A percentile compares a stretch with the other conserved stretches of the same genome.
These are phyloP conservation scores for Oxytropis ochrocephala DNA, from an alignment of 306 rosid genomes.

Conservation along the genomic window DNA sequence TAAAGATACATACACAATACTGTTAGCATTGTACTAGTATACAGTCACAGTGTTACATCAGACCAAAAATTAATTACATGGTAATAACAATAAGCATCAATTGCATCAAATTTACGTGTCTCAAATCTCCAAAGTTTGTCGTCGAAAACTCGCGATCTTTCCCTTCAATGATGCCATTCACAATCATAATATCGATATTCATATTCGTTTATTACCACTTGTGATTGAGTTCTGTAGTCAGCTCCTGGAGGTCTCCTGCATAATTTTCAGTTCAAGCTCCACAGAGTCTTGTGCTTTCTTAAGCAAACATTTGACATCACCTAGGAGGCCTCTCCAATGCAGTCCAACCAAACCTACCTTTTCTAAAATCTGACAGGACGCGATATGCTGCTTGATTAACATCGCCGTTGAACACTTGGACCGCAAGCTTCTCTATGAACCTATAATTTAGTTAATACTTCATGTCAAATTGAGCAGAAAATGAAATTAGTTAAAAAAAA, in stretches of 20 bases:
- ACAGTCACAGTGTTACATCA: neutral
- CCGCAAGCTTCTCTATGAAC: slow-evolving; percentile 69
- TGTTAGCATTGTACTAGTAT: neutral
- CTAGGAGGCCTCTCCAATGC: slow-evolving; percentile 86
- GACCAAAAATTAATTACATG: slow-evolving; percentile 18
- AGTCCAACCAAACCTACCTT: slow-evolving; percentile 85
- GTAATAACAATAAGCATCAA: slow-evolving; percentile 2
- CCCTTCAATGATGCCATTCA: slow-evolving; percentile 13
- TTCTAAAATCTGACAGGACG: slow-evolving; percentile 74
- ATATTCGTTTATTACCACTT: no score
- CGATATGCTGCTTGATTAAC: slow-evolving; percentile 78
- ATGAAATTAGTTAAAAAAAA: neutral
- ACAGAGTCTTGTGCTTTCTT: neutral
- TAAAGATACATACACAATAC: neutral
- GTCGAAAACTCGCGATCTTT: neutral
- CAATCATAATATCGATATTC: neutral
- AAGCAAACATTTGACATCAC: slow-evolving; percentile 29
- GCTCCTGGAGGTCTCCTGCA: neutral
- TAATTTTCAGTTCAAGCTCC: neutral
- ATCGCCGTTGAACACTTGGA: slow-evolving; percentile 66
- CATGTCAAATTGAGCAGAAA: neutral
- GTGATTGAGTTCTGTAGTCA: neutral
- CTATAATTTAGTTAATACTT: slow-evolving; percentile 35
- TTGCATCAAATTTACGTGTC: slow-evolving; percentile 1
- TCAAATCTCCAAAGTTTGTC: neutral